These are phyloP conservation scores for Colletotrichum camelliae DNA, from an alignment of 2,329 filamentous ascomycete genomes.

Conservation along the genomic window DNA sequence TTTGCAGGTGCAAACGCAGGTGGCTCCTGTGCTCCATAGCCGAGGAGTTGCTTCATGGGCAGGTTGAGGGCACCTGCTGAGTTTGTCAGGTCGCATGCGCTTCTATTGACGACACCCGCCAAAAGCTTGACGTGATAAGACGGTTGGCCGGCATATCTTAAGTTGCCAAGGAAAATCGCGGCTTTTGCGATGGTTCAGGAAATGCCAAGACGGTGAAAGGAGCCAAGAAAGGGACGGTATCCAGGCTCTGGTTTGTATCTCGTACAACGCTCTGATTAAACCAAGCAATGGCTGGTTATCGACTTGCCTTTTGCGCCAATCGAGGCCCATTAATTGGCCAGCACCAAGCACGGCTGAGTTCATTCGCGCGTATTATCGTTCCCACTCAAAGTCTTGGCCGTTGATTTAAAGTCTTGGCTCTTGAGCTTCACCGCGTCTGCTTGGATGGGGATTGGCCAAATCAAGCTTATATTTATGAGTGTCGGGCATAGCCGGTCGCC, in stretches of 20 bases:
- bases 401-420: not conserved
- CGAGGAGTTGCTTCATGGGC: not conserved
- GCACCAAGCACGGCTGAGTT: not conserved
- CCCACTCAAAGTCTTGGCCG: not conserved
- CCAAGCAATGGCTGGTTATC: not conserved
- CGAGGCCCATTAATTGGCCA: not conserved
- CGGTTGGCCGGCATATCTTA: not conserved
- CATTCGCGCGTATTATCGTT: not conserved
- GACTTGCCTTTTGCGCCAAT: conserved; percentile 10
- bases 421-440: not conserved
- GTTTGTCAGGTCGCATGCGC: not conserved
- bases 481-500: conserved; percentile 5
- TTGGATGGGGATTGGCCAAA: conserved; percentile 2
- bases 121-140: conserved; percentile 1
- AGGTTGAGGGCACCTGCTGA: not conserved
- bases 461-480: conserved; percentile 11
- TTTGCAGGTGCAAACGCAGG: not conserved
- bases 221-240: not conserved
- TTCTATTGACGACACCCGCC: not conserved
- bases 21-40: not conserved
- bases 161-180: conserved; percentile 13
- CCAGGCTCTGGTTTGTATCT: not conserved
- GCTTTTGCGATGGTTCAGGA: conserved; percentile 13
- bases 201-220: conserved; percentile 11
- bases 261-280: not conserved